Conservation (phyloP, 139 green algal genomes). For the Limnomonas spitsbergensis region DNA sequence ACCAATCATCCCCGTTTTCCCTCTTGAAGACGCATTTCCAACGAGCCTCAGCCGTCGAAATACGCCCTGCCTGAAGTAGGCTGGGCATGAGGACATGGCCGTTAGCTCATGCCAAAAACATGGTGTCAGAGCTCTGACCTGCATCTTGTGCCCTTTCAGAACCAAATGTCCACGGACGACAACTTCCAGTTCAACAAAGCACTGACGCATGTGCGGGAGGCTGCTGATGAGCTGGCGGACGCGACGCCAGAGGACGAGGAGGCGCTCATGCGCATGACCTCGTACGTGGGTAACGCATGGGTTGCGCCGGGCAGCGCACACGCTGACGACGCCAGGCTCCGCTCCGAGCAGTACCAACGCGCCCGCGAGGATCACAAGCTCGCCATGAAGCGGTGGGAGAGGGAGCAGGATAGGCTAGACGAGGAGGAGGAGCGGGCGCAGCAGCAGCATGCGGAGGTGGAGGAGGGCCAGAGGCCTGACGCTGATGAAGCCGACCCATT, state of each 20-base stretch:
- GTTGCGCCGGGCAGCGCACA: neutral
- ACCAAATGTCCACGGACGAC: constrained; percentile 57
- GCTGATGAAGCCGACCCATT: constrained; percentile 54
- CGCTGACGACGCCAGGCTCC: neutral
- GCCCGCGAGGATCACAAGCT: neutral
- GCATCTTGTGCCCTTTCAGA: neutral
- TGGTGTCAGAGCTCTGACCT: too few relatives aligned
- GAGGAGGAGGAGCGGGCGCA: neutral
- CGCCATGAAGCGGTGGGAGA: neutral
- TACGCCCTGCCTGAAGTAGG: too few relatives aligned
- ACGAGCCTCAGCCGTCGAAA: too few relatives aligned
- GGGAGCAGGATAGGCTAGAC: neutral
- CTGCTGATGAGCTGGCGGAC: constrained; percentile 29
- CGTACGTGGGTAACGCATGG: constrained; percentile 5
- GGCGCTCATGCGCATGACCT: neutral
- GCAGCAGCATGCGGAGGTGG: neutral
- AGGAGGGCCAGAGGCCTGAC: neutral
- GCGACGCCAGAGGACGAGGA: neutral
- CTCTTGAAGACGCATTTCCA: too few relatives aligned
- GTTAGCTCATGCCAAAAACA: too few relatives aligned
- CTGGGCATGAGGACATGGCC: too few relatives aligned
- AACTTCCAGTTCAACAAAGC: constrained; percentile 69
- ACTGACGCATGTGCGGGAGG: constrained; percentile 23
- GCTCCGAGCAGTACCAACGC: neutral
- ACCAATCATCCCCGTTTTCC: too few relatives aligned